Conservation (phyloP, 106 monocot genomes). For the Cymbidium sinense region DNA sequence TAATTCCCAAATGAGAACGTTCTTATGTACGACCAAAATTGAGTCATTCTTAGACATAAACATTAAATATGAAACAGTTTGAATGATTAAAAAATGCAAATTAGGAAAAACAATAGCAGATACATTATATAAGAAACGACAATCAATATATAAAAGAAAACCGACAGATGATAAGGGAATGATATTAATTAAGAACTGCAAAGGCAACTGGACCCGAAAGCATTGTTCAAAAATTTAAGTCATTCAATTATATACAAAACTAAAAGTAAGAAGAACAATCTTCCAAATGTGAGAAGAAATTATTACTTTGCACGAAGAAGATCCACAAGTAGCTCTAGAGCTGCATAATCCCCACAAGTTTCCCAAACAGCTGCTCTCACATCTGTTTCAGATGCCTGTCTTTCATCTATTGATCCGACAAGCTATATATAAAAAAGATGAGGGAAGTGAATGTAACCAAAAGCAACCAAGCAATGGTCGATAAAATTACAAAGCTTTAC, state of each 20-base stretch:
- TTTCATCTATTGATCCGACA: slow-evolving; percentile 30
- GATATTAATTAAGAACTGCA: neutral
- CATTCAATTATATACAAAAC: neutral
- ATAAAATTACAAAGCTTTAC: neutral
- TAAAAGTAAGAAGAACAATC: neutral
- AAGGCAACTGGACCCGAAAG: neutral
- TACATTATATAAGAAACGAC: too few species aligned
- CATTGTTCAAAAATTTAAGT: neutral
- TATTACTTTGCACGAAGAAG: slow-evolving; percentile 80
- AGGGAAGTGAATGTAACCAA: slow-evolving; percentile 4
- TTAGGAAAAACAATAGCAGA: too few species aligned
- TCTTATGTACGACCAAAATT: too few species aligned
- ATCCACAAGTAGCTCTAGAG: slow-evolving; percentile 83
- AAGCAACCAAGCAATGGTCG: neutral
- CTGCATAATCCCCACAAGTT: slow-evolving; percentile 83
- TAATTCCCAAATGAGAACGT: too few species aligned
- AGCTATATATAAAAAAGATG: slow-evolving; percentile 25
- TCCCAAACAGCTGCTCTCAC: slow-evolving; percentile 90
- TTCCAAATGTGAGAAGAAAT: neutral
- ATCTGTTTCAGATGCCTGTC: slow-evolving; percentile 51
- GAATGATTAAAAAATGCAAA: too few species aligned
- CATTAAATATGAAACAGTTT: too few species aligned
- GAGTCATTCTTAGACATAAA: too few species aligned
- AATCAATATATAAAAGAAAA: too few species aligned
- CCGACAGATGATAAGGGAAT: too few species aligned